phyloP scores from a whole-genome alignment of 116 monocot species.

The Thalassia testudinum region DNA sequence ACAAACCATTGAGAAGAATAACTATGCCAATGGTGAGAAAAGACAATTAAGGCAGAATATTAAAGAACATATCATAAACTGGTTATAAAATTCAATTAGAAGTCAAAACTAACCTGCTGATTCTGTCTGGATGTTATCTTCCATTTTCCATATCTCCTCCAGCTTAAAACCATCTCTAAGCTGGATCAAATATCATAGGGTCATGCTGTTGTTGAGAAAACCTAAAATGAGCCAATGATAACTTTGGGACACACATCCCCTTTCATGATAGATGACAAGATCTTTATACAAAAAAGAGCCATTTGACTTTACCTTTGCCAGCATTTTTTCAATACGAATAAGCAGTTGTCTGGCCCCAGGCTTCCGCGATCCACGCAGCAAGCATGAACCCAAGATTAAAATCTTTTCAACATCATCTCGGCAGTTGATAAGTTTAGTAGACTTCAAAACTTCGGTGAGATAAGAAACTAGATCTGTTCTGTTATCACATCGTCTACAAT shows the following conservation, averaged over 20 bases:
- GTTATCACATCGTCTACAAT: conserved; percentile 68
- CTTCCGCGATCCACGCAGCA: conserved; percentile 37
- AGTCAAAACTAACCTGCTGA: conserved; percentile 18
- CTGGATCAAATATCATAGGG: conserved; percentile 38
- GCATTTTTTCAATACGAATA: conserved; percentile 16
- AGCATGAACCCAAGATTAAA: conserved; percentile 29
- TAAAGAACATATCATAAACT: no score
- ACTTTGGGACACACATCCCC: not conserved
- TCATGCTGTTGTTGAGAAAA: conserved; percentile 19
- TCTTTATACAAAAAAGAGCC: not conserved
- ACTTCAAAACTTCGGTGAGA: conserved; percentile 20
- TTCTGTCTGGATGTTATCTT: conserved; percentile 10
- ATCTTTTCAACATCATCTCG: conserved; percentile 34
- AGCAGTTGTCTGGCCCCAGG: conserved; percentile 29
- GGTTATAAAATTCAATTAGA: no score
- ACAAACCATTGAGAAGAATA: no score
- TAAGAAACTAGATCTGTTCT: conserved; percentile 52
- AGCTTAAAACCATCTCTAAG: conserved; percentile 34
- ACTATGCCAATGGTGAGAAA: no score
- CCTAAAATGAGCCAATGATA: conserved; percentile 9
- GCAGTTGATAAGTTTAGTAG: conserved; percentile 32
- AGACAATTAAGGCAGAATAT: no score
- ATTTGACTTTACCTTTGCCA: conserved; percentile 39
- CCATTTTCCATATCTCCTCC: conserved; percentile 40
- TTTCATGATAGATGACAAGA: conserved; percentile 2